Percentiles rank a stretch among this genome's conserved stretches.
Conservation (phyloP, 495 filamentous ascomycete species). For the Cercophora scortea region DNA sequence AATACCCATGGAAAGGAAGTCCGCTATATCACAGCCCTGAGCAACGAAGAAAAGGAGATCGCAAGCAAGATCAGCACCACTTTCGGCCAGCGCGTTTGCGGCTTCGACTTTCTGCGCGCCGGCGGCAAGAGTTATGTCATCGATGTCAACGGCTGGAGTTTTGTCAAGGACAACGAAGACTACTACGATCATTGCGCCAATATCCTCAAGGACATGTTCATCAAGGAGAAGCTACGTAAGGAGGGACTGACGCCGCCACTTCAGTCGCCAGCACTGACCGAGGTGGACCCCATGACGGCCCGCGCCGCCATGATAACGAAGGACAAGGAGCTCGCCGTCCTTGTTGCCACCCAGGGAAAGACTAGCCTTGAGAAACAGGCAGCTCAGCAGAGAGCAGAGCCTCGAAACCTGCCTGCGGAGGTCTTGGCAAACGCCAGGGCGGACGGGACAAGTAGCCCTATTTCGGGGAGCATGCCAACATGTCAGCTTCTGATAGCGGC, state of each 20-base stretch:
- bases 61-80: constrained; percentile 83
- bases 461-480: constrained; percentile 25
- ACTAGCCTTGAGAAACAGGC: constrained; percentile 24
- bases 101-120: constrained; percentile 88
- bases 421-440: constrained; percentile 3
- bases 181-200: constrained; percentile 89
- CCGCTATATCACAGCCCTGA: constrained; percentile 82
- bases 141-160: constrained; percentile 99
- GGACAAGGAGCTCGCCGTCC: constrained; percentile 20
- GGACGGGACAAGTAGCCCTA: constrained; percentile 14
- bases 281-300: constrained; percentile 32
- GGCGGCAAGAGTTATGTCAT: constrained; percentile 91
- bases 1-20: constrained; percentile 98
- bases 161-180: constrained; percentile 98
- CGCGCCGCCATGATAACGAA: constrained; percentile 25
- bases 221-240: constrained; percentile 56
- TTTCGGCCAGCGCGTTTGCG: constrained; percentile 93
- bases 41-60: constrained; percentile 72
- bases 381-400: neutral
- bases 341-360: constrained; percentile 23
- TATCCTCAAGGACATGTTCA: constrained; percentile 80
- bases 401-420: constrained; percentile 8
- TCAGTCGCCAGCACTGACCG: constrained; percentile 36
- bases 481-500: constrained; percentile 26
- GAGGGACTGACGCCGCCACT: constrained; percentile 35